These are phyloP conservation scores for Boechera divaricarpa DNA, from an alignment of 345 rosid genomes.

Conservation along the genomic window DNA sequence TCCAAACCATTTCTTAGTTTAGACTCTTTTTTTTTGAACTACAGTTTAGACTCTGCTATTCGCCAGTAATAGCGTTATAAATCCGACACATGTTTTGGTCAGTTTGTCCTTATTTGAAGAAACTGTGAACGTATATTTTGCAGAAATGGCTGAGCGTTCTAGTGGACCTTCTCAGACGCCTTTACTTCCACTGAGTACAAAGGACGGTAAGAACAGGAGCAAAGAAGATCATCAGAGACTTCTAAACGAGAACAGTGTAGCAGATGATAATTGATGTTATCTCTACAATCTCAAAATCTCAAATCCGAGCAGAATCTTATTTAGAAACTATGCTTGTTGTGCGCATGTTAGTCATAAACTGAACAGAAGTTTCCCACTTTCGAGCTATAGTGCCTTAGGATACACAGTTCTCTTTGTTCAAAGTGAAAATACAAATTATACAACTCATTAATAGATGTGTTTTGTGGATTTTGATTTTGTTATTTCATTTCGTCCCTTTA, in stretches of 20 bases:
- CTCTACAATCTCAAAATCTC: not conserved
- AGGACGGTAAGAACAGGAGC: constrained; percentile 59
- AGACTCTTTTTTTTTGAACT: no score
- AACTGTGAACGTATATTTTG: constrained; percentile 24
- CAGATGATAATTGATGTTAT: constrained; percentile 26
- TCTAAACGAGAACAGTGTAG: constrained; percentile 53
- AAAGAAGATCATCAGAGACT: constrained; percentile 71
- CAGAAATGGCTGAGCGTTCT: constrained; percentile 78
- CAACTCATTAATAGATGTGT: not conserved
- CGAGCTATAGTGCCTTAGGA: not conserved
- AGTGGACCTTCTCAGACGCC: constrained; percentile 49
- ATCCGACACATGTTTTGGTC: not conserved
- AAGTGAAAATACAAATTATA: not conserved
- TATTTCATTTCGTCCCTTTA: constrained; percentile 32
- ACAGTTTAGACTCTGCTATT: not conserved
- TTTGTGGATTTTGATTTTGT: not conserved
- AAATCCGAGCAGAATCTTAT: not conserved
- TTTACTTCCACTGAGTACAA: constrained; percentile 59
- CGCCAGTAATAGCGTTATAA: not conserved
- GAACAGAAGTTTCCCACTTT: not conserved
- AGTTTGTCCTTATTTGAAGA: constrained; percentile 3
- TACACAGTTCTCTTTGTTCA: not conserved
- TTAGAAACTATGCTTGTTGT: not conserved
- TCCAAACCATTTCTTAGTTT: not conserved
- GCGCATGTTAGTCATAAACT: not conserved